A percentile compares a stretch with the other conserved stretches of the same genome.
phyloP scores from a whole-genome alignment of 169 alveolate genomes.

The Plasmodium gaboni region DNA sequence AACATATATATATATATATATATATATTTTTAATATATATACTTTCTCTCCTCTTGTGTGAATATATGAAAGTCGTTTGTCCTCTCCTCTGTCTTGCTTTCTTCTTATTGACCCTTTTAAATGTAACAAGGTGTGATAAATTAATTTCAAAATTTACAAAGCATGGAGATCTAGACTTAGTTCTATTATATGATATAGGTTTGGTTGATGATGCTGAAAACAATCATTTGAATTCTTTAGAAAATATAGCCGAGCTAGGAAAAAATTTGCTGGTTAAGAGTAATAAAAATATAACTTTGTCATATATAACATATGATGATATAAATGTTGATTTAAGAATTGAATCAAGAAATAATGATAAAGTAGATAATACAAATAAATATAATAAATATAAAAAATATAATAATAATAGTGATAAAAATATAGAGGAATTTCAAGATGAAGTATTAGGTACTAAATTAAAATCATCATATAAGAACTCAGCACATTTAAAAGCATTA shows the following conservation, averaged over 20 bases:
- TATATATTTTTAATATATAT: background rate
- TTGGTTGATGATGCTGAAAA: background rate
- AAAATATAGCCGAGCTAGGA: slow-evolving; percentile 21
- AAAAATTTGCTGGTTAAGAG: slow-evolving; percentile 19
- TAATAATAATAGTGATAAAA: background rate
- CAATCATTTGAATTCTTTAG: background rate
- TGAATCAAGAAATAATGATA: background rate
- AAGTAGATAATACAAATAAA: background rate
- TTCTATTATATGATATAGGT: slow-evolving; percentile 28
- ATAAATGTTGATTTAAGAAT: slow-evolving; percentile 13
- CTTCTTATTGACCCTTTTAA: no score
- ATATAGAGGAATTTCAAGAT: background rate
- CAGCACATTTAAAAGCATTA: slow-evolving; percentile 51
- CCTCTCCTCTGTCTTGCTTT: no score
- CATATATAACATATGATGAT: slow-evolving; percentile 39
- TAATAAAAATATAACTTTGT: slow-evolving; percentile 2
- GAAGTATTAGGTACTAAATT: slow-evolving; percentile 3
- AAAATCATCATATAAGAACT: background rate
- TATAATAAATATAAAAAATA: background rate
- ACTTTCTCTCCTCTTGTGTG: background rate
- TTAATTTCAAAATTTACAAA: slow-evolving; percentile 31
- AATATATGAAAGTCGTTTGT: background rate
- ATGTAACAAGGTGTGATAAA: background rate
- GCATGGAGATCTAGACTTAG: slow-evolving; percentile 54
- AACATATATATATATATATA: slow-evolving; percentile 8